phyloP scores from a whole-genome alignment of 345 rosid genomes.

The Euphorbia tirucalli region DNA sequence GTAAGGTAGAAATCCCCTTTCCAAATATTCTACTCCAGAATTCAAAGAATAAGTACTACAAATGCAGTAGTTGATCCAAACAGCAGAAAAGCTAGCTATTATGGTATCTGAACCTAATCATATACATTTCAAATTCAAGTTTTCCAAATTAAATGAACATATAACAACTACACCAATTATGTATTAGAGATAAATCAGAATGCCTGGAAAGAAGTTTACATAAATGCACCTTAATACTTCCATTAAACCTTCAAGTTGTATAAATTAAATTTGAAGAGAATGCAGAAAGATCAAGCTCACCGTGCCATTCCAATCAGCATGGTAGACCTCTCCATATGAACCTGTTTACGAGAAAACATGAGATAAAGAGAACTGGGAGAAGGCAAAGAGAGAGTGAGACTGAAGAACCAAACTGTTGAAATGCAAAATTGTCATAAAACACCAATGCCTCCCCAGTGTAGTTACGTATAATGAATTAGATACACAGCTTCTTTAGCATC shows the following conservation, averaged over 20 bases:
- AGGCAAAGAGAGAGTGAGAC: not conserved
- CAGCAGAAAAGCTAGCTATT: not conserved
- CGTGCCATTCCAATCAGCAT: constrained; percentile 98
- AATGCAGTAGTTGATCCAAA: not conserved
- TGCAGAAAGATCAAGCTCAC: constrained; percentile 45
- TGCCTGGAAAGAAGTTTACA: not conserved
- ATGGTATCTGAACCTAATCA: not conserved
- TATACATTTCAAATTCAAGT: not conserved
- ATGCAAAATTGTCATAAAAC: constrained; percentile 11
- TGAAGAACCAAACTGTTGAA: constrained; percentile 1
- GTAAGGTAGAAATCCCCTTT: no score
- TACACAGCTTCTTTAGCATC: not conserved
- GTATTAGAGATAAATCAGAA: not conserved
- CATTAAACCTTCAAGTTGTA: not conserved
- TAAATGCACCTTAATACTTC: not conserved
- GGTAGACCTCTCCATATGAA: constrained; percentile 98
- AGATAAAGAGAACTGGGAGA: not conserved
- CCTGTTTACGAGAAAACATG: constrained; percentile 47
- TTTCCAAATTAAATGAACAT: not conserved
- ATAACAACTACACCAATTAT: not conserved
- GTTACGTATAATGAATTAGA: not conserved
- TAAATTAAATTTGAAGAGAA: constrained; percentile 7
- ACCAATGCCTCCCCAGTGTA: not conserved
- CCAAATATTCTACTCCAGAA: constrained; percentile 11
- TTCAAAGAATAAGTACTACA: not conserved